phyloP scores from a whole-genome alignment of 495 filamentous ascomycete species.

The Trichoderma asperelloides region DNA sequence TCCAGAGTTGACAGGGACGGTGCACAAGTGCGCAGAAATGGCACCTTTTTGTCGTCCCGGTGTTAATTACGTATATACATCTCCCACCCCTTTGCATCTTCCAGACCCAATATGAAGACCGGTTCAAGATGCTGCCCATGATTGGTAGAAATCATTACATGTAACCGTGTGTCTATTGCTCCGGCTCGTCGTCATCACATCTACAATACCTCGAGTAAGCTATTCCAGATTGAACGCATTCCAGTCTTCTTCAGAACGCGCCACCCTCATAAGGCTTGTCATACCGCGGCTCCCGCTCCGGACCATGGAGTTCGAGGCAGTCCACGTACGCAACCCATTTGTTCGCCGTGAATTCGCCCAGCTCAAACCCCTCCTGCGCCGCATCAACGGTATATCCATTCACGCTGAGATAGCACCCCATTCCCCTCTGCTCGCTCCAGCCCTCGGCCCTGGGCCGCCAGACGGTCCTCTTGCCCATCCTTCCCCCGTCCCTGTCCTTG shows the following conservation, averaged over 20 bases:
- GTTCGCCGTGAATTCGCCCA: conserved; percentile 19
- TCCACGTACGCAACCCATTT: conserved; percentile 23
- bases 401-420: conserved; percentile 17
- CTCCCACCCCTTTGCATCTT: too few species aligned
- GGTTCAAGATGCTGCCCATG: too few species aligned
- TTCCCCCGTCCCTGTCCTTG: conserved; percentile 15
- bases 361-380: conserved; percentile 19
- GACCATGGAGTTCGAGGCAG: conserved; percentile 10
- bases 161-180: too few species aligned
- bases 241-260: background rate
- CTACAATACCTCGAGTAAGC: too few species aligned
- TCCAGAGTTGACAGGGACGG: too few species aligned
- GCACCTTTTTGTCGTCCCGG: too few species aligned
- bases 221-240: too few species aligned
- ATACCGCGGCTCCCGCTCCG: conserved; percentile 1
- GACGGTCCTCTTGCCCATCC: conserved; percentile 18
- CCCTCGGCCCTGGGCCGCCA: conserved; percentile 22
- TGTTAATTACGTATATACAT: too few species aligned
- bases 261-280: background rate
- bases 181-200: too few species aligned
- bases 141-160: too few species aligned
- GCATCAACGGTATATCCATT: conserved; percentile 21
- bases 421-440: conserved; percentile 14
- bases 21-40: too few species aligned
- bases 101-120: too few species aligned